Evolutionary conservation across 306 rosid genomes (phyloP).

Genomic region (Vachellia pachyceras): DNA sequence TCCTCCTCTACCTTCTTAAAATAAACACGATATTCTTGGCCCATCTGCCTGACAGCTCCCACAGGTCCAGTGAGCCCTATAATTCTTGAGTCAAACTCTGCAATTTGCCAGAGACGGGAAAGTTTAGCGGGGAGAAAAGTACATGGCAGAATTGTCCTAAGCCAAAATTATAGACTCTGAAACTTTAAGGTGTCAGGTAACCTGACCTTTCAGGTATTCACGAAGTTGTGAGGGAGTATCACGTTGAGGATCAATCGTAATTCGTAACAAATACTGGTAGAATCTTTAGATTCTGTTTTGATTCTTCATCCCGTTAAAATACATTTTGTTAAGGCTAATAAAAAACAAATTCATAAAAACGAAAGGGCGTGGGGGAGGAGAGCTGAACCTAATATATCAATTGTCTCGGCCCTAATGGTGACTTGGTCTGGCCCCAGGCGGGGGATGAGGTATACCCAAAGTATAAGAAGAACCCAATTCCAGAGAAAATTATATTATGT

Average conservation of each 20-base stretch:
- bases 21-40: conserved; percentile 83
- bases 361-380: conserved; percentile 16
- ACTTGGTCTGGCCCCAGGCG: conserved; percentile 88
- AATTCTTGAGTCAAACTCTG: conserved; percentile 84
- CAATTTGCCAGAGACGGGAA: conserved; percentile 29
- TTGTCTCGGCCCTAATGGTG: conserved; percentile 64
- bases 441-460: conserved; percentile 95
- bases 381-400: conserved; percentile 67
- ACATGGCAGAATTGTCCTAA: conserved; percentile 1
- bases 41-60: conserved; percentile 85
- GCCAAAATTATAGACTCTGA: conserved; percentile 14
- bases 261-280: conserved; percentile 87
- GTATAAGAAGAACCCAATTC: conserved; percentile 87
- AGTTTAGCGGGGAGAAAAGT: conserved; percentile 14
- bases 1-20: conserved; percentile 87
- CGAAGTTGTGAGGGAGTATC: conserved; percentile 78
- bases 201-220: conserved; percentile 83
- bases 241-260: conserved; percentile 92
- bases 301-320: conserved; percentile 56
- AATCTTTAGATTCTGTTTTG: conserved; percentile 56
- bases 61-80: conserved; percentile 80
- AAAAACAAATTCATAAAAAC: conserved; percentile 23
- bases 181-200: conserved; percentile 23
- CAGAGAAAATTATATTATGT: conserved; percentile 61
- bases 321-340: conserved; percentile 31